Base-by-base conservation (phyloP, 2,329 filamentous ascomycete genomes). In the Lachnellula hyalina region DNA sequence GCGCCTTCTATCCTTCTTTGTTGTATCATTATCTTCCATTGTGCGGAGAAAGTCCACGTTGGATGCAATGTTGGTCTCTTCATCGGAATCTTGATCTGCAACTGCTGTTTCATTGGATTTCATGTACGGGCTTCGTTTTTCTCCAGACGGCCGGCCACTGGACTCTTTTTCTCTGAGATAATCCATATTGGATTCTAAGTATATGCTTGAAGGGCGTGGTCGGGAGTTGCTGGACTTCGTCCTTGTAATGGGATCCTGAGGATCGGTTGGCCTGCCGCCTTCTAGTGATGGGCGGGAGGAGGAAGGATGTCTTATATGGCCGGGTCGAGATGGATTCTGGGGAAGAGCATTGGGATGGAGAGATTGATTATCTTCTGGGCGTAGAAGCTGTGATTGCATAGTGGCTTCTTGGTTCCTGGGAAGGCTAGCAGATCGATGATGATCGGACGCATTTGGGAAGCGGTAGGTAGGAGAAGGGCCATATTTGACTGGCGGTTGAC, bases 41-140 rank as follows among this genome's bases (percentile, higher is more conserved):
- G 84, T 85, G 41, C 89, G 85, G 17, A 96, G 75, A 65, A 90
- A 95, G 44, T 94, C 90, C 21, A 96, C 82, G 63, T 94, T 90
- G 2, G 89, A 92, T 56, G 85, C 75, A 60, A 94, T 89, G 55
- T 82, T 85, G 49, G 76, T 80, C 17, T 85, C 82, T 72, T 81
- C 65, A 48, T 66, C 65, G 19, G 62, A 63, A 19, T 76, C 56
- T 72, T 75, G 23, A 73, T 81, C 14, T 8, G 51, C 45, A 17
- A 64, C 47, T 17, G 60, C 61, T 9, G 47, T 49, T n/a, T 69
- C 66, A 21, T 9, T 40, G 12, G 56, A 44, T 32, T 56, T 64
- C 11, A 54, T 51, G 51, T 63, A 62, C 5, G 64, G 60, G 8
- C 58, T 47, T n/a, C 59, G 69, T 23, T 69, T 65, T 41, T 74